Percentiles rank a stretch among this genome's conserved stretches.
Evolutionary conservation across 345 rosid species (phyloP).

Genomic region (Populus alba): DNA sequence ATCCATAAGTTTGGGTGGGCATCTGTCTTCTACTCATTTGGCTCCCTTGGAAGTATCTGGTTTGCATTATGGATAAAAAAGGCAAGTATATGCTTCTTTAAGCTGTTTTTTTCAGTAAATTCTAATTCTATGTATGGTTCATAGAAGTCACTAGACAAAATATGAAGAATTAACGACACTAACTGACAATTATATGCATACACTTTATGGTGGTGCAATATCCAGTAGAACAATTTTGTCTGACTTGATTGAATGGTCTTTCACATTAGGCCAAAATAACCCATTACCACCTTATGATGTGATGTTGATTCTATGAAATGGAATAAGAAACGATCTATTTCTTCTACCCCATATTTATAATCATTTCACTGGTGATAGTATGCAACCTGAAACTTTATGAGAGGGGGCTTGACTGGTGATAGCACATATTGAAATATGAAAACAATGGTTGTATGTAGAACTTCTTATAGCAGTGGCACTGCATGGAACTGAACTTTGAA

Average conservation of each 20-base stretch:
- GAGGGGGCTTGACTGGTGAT: neutral
- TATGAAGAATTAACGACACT: too few species aligned
- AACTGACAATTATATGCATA: neutral
- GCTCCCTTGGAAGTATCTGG: conserved; percentile 95
- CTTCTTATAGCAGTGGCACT: conserved; percentile 3
- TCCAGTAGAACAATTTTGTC: neutral
- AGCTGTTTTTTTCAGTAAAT: neutral
- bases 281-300: neutral
- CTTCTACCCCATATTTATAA: neutral
- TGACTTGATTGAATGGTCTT: neutral
- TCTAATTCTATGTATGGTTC: neutral
- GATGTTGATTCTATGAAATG: neutral
- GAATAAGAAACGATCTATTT: neutral
- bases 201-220: neutral
- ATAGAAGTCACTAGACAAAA: neutral
- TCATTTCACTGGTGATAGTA: neutral
- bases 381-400: neutral
- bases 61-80: conserved; percentile 68
- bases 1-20: conserved; percentile 92
- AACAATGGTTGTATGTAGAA: neutral
- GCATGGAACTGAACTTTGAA: conserved; percentile 8
- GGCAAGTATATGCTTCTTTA: conserved; percentile 38
- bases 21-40: conserved; percentile 90
- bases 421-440: neutral
- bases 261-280: neutral